Evolutionary conservation across 192 early-diverging fungal species (phyloP), one percentile per base, ranked within the genome.

Genomic region (Backusella australiensis): DNA sequence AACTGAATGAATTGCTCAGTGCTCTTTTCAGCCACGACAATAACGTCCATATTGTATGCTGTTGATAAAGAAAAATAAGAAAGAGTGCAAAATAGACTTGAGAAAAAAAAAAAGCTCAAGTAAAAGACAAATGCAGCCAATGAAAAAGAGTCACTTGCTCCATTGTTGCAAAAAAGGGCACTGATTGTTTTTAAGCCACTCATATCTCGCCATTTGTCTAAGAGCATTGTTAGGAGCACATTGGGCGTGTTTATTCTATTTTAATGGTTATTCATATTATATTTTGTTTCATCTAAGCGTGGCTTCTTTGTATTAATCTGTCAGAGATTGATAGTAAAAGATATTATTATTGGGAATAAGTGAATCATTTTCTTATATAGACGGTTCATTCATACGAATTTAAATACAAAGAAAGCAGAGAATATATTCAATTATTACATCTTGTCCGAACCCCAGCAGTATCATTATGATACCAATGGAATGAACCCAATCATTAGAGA

Each of bases 1-100:
- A 83, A 75, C 19, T 77, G 79, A 19, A 88, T 79, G 56, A 88
- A 88, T 72, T 82, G 81, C 63, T 88, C 87, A n/a, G 87, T 78
- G 21, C 82, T 83, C 35, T 80, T 80, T 29, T 84, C 79, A 15
- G 84, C 80, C 26, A 79, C 77, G 46, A 86, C 77, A 8, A 82
- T 38, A 12, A 69, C 41, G 38, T 78, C 71, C 77, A 78, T 78
- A 39, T 12, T 39, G 38, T 38, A 38, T 52, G 36, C 23, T 8
- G 2, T 56, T 21, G 38, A 56, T 56, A 21, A 56, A 21, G 7
- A 56, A 73, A 72, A 56, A 32, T 32, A 12, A 34, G 34, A 52
- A 36, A 56, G 19, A 26, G 32, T 34, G 21, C 35, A 32, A 41
- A 72, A 52, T 32, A 32, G 32, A 32, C 32, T 32, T 32, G 32